Base-by-base conservation (phyloP, 2,329 filamentous ascomycete genomes). In the Microdochium bolleyi region DNA sequence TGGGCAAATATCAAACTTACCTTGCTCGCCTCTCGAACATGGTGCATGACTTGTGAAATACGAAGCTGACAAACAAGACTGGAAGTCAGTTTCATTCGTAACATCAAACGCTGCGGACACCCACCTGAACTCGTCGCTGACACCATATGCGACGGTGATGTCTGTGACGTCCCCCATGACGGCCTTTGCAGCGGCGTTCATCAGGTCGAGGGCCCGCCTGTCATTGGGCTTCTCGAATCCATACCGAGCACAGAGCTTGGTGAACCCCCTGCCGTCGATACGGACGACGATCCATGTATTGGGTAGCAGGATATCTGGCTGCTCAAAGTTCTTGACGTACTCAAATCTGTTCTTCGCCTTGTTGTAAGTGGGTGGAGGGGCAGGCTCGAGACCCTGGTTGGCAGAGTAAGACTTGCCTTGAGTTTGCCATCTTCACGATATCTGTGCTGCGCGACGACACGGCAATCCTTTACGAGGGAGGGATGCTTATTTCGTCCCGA, bases 221-320 rank as follows among this genome's bases (percentile, higher is more conserved):
- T 99, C 94, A 70, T 97, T 99, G 38, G 94, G 94, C 71, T 97
- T 99, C 61, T 84, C 78, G 64, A 97, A 97, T 22, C 73, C 73
- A 71, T 97, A 94, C 68, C 87, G 89, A 56, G 83, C 78, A 56
- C 89, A 92, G 61, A 96, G 83, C 90, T 95, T 96, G 63, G 92
- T 94, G 71, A 99, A 99, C 19, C 91, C 92, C 58, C 92, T 81
- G 24, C 94, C 94, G 71, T 99, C 94, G 63, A 99, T 85, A 55
- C 94, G 85, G 53, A 99, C 85, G 21, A 97, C 90, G 53, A 97
- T 87, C 91, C 92, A 99, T 24, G 92, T 97, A 65, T 95, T 95
- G 52, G 86, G 89, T 22, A 97, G 78, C 41, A 99, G 74, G 49
- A 72, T 71, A 65, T 96, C 91, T 7, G 84, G 74, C 64, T 88